Conservation (phyloP, 495 filamentous ascomycete species). For the Talaromyces wortmannii region DNA sequence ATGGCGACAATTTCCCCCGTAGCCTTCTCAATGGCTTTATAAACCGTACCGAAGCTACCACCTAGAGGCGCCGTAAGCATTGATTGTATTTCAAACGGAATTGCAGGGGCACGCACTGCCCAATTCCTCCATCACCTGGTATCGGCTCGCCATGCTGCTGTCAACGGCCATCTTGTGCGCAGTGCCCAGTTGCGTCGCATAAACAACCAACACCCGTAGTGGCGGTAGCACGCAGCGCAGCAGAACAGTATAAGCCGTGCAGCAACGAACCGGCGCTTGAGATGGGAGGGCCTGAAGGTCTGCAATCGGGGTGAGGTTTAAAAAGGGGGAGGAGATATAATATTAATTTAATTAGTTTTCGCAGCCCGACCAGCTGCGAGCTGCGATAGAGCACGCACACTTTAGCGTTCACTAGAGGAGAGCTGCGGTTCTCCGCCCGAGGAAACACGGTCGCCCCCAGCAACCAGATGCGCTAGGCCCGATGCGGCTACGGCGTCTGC, state of each 20-base stretch:
- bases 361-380: not conserved
- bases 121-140: slow-evolving; percentile 87
- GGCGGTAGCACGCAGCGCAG: not conserved
- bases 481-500: not conserved
- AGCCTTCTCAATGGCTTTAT: slow-evolving; percentile 82
- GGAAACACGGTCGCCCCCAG: not conserved
- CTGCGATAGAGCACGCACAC: not conserved
- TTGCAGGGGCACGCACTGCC: slow-evolving; percentile 58
- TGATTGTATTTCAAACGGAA: slow-evolving; percentile 8
- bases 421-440: too few relatives aligned
- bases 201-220: not conserved
- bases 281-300: not conserved
- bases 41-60: slow-evolving; percentile 93
- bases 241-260: not conserved
- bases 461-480: slow-evolving; percentile 1
- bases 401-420: too few relatives aligned
- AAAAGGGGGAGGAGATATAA: not conserved
- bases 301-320: not conserved
- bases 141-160: slow-evolving; percentile 68
- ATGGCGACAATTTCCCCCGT: slow-evolving; percentile 89
- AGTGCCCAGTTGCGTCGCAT: not conserved
- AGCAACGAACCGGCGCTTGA: not conserved
- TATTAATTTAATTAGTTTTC: not conserved
- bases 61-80: slow-evolving; percentile 34
- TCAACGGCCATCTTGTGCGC: slow-evolving; percentile 40